Conservation (phyloP, 2,329 filamentous ascomycete genomes). For the Colletotrichum orchidophilum region DNA sequence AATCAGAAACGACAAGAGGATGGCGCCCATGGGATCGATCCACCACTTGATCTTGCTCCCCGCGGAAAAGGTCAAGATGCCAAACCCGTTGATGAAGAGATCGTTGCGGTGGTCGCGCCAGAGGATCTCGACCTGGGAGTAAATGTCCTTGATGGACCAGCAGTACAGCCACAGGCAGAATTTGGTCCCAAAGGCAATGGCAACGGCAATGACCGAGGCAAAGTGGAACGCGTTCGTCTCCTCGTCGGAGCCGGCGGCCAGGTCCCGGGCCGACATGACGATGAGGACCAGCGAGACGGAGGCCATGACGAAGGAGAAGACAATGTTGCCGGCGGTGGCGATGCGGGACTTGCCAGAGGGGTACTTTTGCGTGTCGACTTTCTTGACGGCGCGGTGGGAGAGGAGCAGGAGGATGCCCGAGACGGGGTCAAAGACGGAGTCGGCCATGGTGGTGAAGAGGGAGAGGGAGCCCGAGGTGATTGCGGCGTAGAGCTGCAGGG, state of each 20-base stretch:
- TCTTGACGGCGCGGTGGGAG: constrained; percentile 86
- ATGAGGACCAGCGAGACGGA: constrained; percentile 92
- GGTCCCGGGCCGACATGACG: constrained; percentile 81
- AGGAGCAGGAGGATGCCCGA: constrained; percentile 90
- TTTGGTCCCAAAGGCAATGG: constrained; percentile 86
- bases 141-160: constrained; percentile 88
- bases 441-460: constrained; percentile 97
- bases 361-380: constrained; percentile 86
- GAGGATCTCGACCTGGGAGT: constrained; percentile 89
- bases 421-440: constrained; percentile 91
- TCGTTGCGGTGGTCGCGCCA: constrained; percentile 99
- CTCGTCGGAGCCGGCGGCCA: constrained; percentile 60
- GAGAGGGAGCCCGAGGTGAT: constrained; percentile 89
- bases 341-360: constrained; percentile 93
- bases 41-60: constrained; percentile 91
- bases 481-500: constrained; percentile 89
- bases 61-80: constrained; percentile 89
- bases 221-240: constrained; percentile 76
- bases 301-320: constrained; percentile 96
- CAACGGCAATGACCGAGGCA: constrained; percentile 85
- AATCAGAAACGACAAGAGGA: constrained; percentile 83
- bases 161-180: constrained; percentile 88
- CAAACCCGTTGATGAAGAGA: constrained; percentile 94
- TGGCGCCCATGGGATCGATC: constrained; percentile 93
- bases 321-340: constrained; percentile 94